These are phyloP conservation scores for Phytophthora brassicae DNA, from an alignment of 352 stramenopile species.

Conservation along the genomic window DNA sequence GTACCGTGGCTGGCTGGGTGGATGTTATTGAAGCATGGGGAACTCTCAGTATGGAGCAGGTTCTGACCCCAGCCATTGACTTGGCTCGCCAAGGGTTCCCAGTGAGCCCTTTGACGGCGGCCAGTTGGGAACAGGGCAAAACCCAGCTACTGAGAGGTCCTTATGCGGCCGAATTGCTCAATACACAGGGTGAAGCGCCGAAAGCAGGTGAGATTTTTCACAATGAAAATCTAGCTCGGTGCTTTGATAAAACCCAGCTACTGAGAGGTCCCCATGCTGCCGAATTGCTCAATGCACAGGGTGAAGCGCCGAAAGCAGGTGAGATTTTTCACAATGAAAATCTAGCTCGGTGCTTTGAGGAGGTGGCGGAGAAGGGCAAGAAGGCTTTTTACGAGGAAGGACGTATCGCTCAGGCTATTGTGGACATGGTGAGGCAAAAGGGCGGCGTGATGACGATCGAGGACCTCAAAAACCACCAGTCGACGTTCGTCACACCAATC, in stretches of 20 bases:
- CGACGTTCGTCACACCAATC: conserved; percentile 92
- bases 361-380: conserved; percentile 87
- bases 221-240: conserved; percentile 86
- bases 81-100: conserved; percentile 94
- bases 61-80: conserved; percentile 89
- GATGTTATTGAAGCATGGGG: conserved; percentile 90
- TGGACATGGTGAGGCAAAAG: conserved; percentile 66
- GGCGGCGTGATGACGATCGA: conserved; percentile 74
- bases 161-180: conserved; percentile 55
- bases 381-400: conserved; percentile 84
- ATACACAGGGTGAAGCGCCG: conserved; percentile 49
- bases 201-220: conserved; percentile 78
- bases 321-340: conserved; percentile 90
- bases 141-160: conserved; percentile 61
- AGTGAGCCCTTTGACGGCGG: conserved; percentile 87
- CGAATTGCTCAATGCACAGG: conserved; percentile 56
- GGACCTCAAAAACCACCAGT: conserved; percentile 89
- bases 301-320: conserved; percentile 52
- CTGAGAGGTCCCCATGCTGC: no score
- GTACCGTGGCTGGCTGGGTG: conserved; percentile 91
- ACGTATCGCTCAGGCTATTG: conserved; percentile 86
- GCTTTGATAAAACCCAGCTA: no score
- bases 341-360: conserved; percentile 82
- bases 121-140: conserved; percentile 80
- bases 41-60: conserved; percentile 73